Evolutionary conservation across 768 basidiomycete genomes (phyloP).

Genomic region (Boletales sp.): DNA sequence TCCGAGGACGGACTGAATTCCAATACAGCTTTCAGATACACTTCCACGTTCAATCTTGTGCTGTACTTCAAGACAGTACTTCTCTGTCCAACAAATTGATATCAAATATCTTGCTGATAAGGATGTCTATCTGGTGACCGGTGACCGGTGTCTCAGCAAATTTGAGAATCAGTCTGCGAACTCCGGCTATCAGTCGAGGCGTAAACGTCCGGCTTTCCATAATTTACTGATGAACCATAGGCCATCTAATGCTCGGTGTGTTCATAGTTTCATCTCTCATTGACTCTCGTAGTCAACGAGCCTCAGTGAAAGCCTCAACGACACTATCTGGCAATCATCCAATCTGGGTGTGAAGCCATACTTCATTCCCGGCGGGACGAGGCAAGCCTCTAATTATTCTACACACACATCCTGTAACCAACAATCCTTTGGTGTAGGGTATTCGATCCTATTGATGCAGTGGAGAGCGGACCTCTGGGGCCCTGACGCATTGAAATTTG

Average conservation of each 20-base stretch:
- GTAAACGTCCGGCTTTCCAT: no score
- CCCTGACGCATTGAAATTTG: slow-evolving; percentile 34
- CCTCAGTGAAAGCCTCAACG: slow-evolving; percentile 18
- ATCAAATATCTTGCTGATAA: no score
- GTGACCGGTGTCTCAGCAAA: no score
- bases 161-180: no score
- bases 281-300: background rate
- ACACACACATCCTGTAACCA: background rate
- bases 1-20: no score
- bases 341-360: slow-evolving; percentile 23
- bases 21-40: no score
- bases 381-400: slow-evolving; percentile 7
- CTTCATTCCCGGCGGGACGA: slow-evolving; percentile 24
- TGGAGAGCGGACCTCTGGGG: slow-evolving; percentile 37
- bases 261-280: background rate
- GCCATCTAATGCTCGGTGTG: slow-evolving; percentile 33
- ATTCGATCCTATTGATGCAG: slow-evolving; percentile 33
- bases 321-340: slow-evolving; percentile 24
- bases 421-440: slow-evolving; percentile 18
- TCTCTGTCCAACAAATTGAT: no score
- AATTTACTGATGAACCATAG: no score
- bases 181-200: no score
- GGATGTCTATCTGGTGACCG: no score
- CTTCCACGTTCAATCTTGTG: no score
- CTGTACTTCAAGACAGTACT: no score